Conservation (phyloP, 805 yeast genomes). For the Suhomyces faveliae region DNA sequence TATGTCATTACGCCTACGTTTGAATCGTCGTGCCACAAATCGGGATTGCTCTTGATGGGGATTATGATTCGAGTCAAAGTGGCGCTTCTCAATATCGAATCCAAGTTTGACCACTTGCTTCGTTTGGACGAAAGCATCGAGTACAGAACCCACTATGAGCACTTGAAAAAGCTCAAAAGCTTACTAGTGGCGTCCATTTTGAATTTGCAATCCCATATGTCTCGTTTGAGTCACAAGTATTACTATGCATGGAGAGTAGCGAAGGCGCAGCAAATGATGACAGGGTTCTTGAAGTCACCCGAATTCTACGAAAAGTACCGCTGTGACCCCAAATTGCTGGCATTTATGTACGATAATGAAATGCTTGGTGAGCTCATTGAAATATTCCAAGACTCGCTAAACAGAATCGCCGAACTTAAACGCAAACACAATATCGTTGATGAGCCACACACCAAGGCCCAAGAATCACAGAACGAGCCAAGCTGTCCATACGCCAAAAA, state of each 20-base stretch:
- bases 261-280: conserved; percentile 50
- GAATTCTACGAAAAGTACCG: conserved; percentile 20
- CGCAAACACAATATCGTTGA: not conserved
- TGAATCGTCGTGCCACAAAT: conserved; percentile 18
- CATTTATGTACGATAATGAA: conserved; percentile 12
- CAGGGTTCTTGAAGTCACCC: conserved; percentile 31
- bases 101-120: conserved; percentile 16
- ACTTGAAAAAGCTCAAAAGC: conserved; percentile 1
- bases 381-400: conserved; percentile 22
- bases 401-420: conserved; percentile 11
- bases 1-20: conserved; percentile 19
- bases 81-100: conserved; percentile 5
- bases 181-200: conserved; percentile 1
- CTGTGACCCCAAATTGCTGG: conserved; percentile 4
- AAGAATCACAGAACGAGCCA: not conserved
- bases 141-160: conserved; percentile 16
- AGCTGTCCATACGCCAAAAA: not conserved
- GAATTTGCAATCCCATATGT: conserved; percentile 9
- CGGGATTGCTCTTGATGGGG: conserved; percentile 12
- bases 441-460: not conserved
- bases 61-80: conserved; percentile 10
- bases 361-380: conserved; percentile 22
- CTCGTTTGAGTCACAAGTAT: conserved; percentile 53
- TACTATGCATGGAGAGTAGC: conserved; percentile 69
- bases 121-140: conserved; percentile 15